A percentile compares a stretch with the other conserved stretches of the same genome.
Conservation (phyloP, 768 basidiomycete genomes). For the Pseudohyphozyma bogoriensis region DNA sequence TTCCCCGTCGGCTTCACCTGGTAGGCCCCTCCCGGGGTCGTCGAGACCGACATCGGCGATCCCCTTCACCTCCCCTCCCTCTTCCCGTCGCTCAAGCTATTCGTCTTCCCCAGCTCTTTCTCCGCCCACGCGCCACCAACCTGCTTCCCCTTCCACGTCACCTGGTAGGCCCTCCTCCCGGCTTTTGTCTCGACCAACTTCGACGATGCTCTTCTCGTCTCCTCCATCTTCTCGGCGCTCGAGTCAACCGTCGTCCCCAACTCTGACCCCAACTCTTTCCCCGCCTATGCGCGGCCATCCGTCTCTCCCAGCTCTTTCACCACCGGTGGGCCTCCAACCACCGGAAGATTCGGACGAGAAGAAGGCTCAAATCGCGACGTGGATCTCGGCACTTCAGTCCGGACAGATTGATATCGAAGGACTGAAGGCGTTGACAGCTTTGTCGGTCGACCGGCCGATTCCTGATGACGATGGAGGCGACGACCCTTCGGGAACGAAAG, state of each 20-base stretch:
- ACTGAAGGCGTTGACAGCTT: neutral
- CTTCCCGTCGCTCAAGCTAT: neutral
- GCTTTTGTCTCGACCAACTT: neutral
- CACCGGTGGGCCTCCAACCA: neutral
- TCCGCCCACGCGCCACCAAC: neutral
- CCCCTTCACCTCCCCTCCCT: neutral
- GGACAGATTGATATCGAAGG: neutral
- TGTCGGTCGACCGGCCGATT: conserved; percentile 25
- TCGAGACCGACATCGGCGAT: neutral
- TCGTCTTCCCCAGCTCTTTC: neutral
- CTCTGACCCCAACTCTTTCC: neutral
- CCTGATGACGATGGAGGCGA: conserved; percentile 19
- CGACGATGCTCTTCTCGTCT: neutral
- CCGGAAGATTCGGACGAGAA: conserved; percentile 4
- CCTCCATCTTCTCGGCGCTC: neutral
- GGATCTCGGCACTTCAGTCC: neutral
- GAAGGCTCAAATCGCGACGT: neutral
- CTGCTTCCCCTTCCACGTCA: neutral
- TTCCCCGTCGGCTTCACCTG: neutral
- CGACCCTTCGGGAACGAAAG: neutral
- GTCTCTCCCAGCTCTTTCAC: neutral
- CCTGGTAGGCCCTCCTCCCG: neutral
- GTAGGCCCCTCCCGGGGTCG: neutral
- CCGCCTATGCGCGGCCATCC: neutral
- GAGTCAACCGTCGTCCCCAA: neutral